phyloP scores from a whole-genome alignment of 306 rosid species.

The Vigna radiata region DNA sequence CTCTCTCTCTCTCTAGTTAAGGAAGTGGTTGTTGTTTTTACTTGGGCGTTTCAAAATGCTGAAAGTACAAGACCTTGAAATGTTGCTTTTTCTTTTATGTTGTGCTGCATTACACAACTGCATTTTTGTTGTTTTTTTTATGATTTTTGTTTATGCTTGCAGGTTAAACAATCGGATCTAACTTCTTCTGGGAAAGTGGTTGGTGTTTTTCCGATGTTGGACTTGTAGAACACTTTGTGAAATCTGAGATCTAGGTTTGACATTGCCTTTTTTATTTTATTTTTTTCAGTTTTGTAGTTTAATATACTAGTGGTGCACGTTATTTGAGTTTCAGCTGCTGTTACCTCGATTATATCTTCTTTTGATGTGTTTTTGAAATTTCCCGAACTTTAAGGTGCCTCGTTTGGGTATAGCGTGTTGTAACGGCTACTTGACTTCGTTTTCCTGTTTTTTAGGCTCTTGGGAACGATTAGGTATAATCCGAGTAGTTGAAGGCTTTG shows the following conservation, averaged over 20 bases:
- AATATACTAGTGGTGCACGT: neutral
- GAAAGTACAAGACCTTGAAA: slow-evolving; percentile 19
- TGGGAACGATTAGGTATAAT: slow-evolving; percentile 46
- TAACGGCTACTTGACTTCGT: slow-evolving; percentile 64
- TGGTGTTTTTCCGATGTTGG: slow-evolving; percentile 34
- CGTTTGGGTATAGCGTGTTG: slow-evolving; percentile 39
- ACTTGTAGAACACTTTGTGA: slow-evolving; percentile 23
- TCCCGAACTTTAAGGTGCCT: slow-evolving; percentile 54
- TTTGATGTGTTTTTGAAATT: slow-evolving; percentile 36
- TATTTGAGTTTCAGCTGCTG: slow-evolving; percentile 39
- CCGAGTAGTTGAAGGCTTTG: slow-evolving; percentile 37
- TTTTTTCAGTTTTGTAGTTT: neutral
- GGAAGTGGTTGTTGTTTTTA: neutral
- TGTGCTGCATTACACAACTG: slow-evolving; percentile 36
- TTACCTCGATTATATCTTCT: neutral
- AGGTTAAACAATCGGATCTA: slow-evolving; percentile 71
- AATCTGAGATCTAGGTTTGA: slow-evolving; percentile 56
- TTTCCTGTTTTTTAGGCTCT: slow-evolving; percentile 62
- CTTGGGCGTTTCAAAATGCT: neutral
- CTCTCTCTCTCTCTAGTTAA: neutral
- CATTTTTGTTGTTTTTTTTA: slow-evolving; percentile 26
- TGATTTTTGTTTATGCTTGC: slow-evolving; percentile 15
- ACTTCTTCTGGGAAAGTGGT: slow-evolving; percentile 44
- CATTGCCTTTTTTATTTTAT: slow-evolving; percentile 21
- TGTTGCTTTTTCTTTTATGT: slow-evolving; percentile 29